A percentile compares a stretch with the other conserved stretches of the same genome.
These are phyloP conservation scores for Elongisporangium senticosum DNA, from an alignment of 352 stramenopile genomes.

Conservation along the genomic window DNA sequence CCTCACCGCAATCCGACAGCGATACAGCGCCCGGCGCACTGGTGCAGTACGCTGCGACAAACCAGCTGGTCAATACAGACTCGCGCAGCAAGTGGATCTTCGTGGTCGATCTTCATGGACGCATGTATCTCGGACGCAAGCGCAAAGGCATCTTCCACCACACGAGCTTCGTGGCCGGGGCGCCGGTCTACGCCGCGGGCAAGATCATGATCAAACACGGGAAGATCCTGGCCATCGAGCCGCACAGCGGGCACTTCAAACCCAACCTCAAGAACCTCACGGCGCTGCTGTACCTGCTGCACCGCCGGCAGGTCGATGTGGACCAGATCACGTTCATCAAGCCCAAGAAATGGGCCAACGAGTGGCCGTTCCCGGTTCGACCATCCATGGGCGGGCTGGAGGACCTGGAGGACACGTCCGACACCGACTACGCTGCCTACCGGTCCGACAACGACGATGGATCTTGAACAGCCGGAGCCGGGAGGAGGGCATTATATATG, in stretches of 20 bases:
- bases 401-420: slow-evolving; percentile 28
- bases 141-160: slow-evolving; percentile 69
- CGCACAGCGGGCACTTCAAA: slow-evolving; percentile 75
- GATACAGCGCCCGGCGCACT: neutral
- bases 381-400: slow-evolving; percentile 26
- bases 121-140: slow-evolving; percentile 67
- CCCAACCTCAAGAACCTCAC: slow-evolving; percentile 42
- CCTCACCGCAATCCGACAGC: too few species aligned
- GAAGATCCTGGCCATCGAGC: slow-evolving; percentile 53
- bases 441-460: slow-evolving; percentile 35
- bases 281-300: slow-evolving; percentile 35
- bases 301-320: slow-evolving; percentile 30
- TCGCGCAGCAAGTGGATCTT: slow-evolving; percentile 74
- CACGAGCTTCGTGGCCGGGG: slow-evolving; percentile 69
- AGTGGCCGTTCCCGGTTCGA: slow-evolving; percentile 46
- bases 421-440: slow-evolving; percentile 37
- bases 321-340: slow-evolving; percentile 46
- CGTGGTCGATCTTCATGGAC: slow-evolving; percentile 36
- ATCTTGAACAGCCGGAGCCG: neutral
- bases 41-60: slow-evolving; percentile 26
- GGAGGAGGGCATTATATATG: neutral
- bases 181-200: slow-evolving; percentile 52
- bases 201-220: slow-evolving; percentile 62
- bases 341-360: slow-evolving; percentile 62
- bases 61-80: slow-evolving; percentile 44